phyloP scores from a whole-genome alignment of 2,329 filamentous ascomycete species.

The Alternaria rosae region DNA sequence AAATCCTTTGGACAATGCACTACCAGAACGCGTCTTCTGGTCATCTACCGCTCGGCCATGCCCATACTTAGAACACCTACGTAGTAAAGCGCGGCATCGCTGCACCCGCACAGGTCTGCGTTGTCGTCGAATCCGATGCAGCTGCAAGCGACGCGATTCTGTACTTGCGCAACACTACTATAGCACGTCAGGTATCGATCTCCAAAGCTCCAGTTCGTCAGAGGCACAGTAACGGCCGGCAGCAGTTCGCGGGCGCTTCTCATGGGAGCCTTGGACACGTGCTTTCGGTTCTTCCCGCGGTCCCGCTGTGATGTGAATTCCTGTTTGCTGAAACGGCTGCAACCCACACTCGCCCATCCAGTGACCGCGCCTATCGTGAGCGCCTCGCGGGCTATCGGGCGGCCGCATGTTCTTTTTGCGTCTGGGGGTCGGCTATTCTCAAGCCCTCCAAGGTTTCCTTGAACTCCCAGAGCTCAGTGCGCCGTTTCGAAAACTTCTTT shows the following conservation, averaged over 20 bases:
- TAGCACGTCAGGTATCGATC: neutral
- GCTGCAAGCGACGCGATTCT: neutral
- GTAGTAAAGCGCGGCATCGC: conserved; percentile 12
- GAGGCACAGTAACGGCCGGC: conserved; percentile 18
- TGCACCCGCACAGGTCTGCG: conserved; percentile 9
- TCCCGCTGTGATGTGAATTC: conserved; percentile 9
- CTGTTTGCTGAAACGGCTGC: conserved; percentile 20
- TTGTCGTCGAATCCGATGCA: conserved; percentile 2
- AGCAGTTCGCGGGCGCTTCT: conserved; percentile 28
- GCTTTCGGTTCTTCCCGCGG: conserved; percentile 23
- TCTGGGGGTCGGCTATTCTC: conserved; percentile 10
- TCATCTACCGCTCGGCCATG: conserved; percentile 19
- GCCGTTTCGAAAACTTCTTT: conserved; percentile 7
- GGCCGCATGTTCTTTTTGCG: conserved; percentile 11
- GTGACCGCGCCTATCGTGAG: conserved; percentile 24
- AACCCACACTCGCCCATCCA: conserved; percentile 19
- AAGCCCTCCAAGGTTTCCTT: neutral
- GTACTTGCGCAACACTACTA: conserved; percentile 3
- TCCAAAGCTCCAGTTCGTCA: conserved; percentile 1
- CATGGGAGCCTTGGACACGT: conserved; percentile 17
- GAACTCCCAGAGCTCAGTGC: neutral
- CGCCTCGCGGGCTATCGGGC: conserved; percentile 18
- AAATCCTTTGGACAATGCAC: conserved; percentile 2
- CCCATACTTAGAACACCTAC: conserved; percentile 20
- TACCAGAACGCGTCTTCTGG: conserved; percentile 4